Base-by-base conservation (phyloP, 2,329 filamentous ascomycete species). In the Alternaria angustiovoidea region DNA sequence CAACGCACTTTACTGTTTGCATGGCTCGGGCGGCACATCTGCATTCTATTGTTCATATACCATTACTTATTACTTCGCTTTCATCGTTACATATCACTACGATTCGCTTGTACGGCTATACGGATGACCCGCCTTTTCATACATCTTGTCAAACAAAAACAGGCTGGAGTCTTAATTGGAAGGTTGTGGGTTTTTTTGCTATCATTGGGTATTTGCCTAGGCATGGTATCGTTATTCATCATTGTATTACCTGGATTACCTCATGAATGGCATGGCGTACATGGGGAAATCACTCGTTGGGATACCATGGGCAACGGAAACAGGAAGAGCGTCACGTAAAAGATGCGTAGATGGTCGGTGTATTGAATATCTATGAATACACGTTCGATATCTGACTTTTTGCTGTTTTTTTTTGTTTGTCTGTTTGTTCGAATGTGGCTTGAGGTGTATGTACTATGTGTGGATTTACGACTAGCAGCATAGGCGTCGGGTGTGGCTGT, bases 31-130 rank as follows among this genome's bases (percentile, higher is more conserved):
- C 41, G 57, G 54, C 57, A 64, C 54, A 58, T 60, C 26, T 61
- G 52, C 63, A 65, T 66, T 70, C 59, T 68, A 68, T 59, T 70
- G 67, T 70, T 62, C 62, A 71, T 71, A 71, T 71, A 70, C 60
- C 55, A 69, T 42, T 71, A 67, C 51, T 48, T 47, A 11, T 44
- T 9, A 28, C 34, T 56, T 60, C n/a, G 26, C 41, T 44, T 59
- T 54, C 43, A 39, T 59, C 46, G 38, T 51, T 57, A 60, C 53
- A 60, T 60, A 60, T 60, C 36, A 49, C 20, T 49, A 49, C 32
- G 32, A 36, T 49, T 49, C 20, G 30, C 32, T 48, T 48, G 44
- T 22, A 34, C 30, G 30, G 46, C 12, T 34, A 48, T 28, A 28
- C 18, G 32, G 22, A 48, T 34, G 28, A 48, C 22, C 28, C 46